Evolutionary conservation across 495 filamentous ascomycete genomes (phyloP), one percentile per base, ranked within the genome.

Genomic region (Hypoxylon rickii): DNA sequence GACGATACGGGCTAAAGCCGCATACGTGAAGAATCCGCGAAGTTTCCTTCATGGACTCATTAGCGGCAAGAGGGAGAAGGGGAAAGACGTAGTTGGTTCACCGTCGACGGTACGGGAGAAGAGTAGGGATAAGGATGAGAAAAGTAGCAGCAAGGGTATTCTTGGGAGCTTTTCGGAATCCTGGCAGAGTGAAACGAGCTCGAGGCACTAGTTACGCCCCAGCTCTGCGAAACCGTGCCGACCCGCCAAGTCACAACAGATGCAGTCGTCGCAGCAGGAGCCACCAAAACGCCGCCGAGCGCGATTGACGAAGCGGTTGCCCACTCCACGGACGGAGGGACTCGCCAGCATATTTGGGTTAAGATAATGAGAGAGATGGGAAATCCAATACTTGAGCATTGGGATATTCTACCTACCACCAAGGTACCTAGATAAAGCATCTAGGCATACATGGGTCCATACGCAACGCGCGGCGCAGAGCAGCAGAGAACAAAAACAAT

Each of bases 31-130:
- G 34, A 70, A 76, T 29, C 64, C 73, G 24, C 65, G 75, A 3
- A 73, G 72, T 51, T 79, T 81, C 40, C 64, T 82, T 21, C 78
- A 74, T 37, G 75, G 78, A 8, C 68, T 81, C 22, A 75, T 78
- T 37, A 59, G 61, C 22, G 61, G 70, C 20, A 76, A 74, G 58
- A 74, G 68, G 13, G 57, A 69, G 24, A 73, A 65, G 21, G 54
- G 66, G 13, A 73, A 62, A 17, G 67, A 67, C 10, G 24, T 29
- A 29, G 24, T 10, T 4, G 10, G 24, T n/a, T n/a, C n/a, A n/a
- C n/a, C n/a, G n/a, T n/a, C n/a, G n/a, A n/a, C n/a, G n/a, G n/a
- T n/a, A n/a, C 4, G 24, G 24, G 24, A 29, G 4, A 29, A 29
- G 24, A 10, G 10, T 10, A 74, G 69, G 15, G 57, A 69, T 22